Conservation (phyloP, 2,329 filamentous ascomycete genomes). For the Trichoderma simmonsii region DNA sequence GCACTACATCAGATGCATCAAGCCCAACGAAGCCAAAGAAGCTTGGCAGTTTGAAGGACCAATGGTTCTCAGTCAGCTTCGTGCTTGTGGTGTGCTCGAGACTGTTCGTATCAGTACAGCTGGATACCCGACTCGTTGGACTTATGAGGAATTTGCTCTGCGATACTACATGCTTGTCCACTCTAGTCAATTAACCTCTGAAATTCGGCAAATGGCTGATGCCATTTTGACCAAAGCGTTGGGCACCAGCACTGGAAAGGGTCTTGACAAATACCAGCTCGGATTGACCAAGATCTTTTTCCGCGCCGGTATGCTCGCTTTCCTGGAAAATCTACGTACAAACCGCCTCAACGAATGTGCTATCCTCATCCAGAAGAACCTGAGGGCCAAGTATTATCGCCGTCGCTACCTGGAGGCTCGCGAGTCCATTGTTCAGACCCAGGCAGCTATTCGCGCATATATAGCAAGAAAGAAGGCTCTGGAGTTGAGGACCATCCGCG, state of each 20-base stretch:
- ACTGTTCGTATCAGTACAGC: conserved; percentile 97
- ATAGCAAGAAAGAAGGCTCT: conserved; percentile 74
- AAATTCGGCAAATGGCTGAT: conserved; percentile 92
- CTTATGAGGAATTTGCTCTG: conserved; percentile 95
- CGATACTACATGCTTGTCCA: conserved; percentile 98
- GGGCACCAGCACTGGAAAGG: conserved; percentile 69
- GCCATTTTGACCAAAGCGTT: conserved; percentile 86
- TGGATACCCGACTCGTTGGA: conserved; percentile 97
- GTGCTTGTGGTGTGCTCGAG: conserved; percentile 97
- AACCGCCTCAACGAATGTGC: conserved; percentile 88
- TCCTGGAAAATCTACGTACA: conserved; percentile 90
- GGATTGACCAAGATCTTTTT: conserved; percentile 99
- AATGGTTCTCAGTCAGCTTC: conserved; percentile 95
- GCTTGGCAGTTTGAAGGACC: conserved; percentile 98
- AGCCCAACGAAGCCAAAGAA: conserved; percentile 95
- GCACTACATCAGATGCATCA: conserved; percentile 98
- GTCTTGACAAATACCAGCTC: conserved; percentile 91
- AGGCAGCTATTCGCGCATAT: conserved; percentile 74
- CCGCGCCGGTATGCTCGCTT: conserved; percentile 97
- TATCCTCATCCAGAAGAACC: conserved; percentile 98
- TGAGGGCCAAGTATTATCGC: conserved; percentile 92
- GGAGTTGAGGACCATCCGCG: conserved; percentile 77
- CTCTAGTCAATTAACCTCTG: conserved; percentile 84
- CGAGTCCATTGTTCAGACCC: conserved; percentile 73
- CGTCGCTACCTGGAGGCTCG: conserved; percentile 86